Conservation (phyloP, 257 asterid genomes). For the Nicotiana attenuata region DNA sequence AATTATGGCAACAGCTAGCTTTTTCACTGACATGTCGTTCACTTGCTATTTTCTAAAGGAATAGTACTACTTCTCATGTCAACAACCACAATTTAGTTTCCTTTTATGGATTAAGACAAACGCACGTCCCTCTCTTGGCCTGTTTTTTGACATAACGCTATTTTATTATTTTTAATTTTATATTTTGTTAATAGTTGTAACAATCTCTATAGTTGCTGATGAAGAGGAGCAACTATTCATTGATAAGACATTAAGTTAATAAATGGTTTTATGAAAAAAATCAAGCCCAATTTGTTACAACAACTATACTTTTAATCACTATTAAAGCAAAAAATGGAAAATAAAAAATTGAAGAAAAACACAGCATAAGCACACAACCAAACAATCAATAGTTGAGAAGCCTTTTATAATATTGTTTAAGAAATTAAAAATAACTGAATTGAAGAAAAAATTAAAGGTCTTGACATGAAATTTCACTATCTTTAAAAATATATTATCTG, state of each 20-base stretch:
- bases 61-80: not conserved
- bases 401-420: too few species aligned
- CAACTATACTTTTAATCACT: too few species aligned
- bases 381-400: too few species aligned
- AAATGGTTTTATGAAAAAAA: too few species aligned
- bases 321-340: too few species aligned
- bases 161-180: not conserved
- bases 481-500: too few species aligned
- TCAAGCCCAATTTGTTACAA: too few species aligned
- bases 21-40: not conserved
- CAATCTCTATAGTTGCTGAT: not conserved
- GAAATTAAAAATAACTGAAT: too few species aligned
- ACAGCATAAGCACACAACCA: too few species aligned
- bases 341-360: too few species aligned
- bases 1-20: not conserved
- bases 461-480: too few species aligned
- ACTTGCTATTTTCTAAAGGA: not conserved
- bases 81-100: not conserved
- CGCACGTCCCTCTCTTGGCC: not conserved
- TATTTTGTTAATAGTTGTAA: not conserved
- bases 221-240: not conserved
- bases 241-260: not conserved
- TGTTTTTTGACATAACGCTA: not conserved
- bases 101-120: slow-evolving; percentile 2
- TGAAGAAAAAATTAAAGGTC: too few species aligned